phyloP scores from a whole-genome alignment of 192 early-diverging fungal genomes.

The Spizellomyces punctatus region DNA sequence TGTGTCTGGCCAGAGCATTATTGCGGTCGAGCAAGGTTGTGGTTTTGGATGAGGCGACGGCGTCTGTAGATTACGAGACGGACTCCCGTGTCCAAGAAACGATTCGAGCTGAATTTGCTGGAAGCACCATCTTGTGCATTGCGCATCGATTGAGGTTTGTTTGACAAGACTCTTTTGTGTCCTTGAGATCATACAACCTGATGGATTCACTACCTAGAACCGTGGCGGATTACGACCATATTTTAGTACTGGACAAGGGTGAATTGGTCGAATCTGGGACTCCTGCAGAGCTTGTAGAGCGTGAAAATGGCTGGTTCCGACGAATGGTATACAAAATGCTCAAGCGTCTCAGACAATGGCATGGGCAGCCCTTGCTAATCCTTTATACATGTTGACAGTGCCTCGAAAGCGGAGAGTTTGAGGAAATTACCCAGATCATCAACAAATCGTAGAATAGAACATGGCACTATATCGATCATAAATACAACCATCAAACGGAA shows the following conservation, averaged over 20 bases:
- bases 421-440: too few relatives aligned
- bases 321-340: slow-evolving; percentile 68
- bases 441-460: too few relatives aligned
- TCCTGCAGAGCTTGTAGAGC: slow-evolving; percentile 51
- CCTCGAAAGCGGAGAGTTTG: too few relatives aligned
- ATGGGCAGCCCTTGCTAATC: too few relatives aligned
- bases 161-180: too few relatives aligned
- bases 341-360: too few relatives aligned
- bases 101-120: slow-evolving; percentile 46
- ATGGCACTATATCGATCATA: too few relatives aligned
- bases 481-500: too few relatives aligned
- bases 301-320: slow-evolving; percentile 50
- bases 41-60: slow-evolving; percentile 25
- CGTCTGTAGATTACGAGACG: slow-evolving; percentile 46
- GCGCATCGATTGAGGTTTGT: slow-evolving; percentile 21
- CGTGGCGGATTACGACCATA: slow-evolving; percentile 50
- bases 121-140: slow-evolving; percentile 18
- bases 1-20: slow-evolving; percentile 60
- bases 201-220: slow-evolving; percentile 42
- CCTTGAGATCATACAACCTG: too few relatives aligned
- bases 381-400: too few relatives aligned
- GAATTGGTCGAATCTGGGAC: slow-evolving; percentile 54
- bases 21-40: slow-evolving; percentile 34
- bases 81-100: slow-evolving; percentile 75
- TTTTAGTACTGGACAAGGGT: slow-evolving; percentile 51